Conservation (phyloP, 345 rosid genomes). For the Pistacia atlantica region DNA sequence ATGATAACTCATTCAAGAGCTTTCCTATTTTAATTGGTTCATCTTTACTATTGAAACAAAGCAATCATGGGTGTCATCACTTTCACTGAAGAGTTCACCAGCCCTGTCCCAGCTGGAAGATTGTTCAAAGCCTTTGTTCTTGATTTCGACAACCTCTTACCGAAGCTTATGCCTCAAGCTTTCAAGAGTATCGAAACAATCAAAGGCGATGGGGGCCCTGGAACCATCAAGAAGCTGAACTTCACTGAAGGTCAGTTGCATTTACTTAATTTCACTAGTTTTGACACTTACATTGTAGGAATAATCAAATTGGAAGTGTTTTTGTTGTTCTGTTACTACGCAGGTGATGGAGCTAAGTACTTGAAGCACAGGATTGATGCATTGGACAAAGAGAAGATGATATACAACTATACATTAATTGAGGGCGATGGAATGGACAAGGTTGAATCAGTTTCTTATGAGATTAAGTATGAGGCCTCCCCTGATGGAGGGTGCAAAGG, state of each 20-base stretch:
- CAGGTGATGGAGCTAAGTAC: conserved; percentile 22
- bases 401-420: conserved; percentile 22
- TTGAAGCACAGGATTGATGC: conserved; percentile 31
- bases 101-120: conserved; percentile 30
- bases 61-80: conserved; percentile 31
- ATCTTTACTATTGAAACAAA: not conserved
- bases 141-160: conserved; percentile 31
- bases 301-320: not conserved
- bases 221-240: conserved; percentile 33
- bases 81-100: conserved; percentile 22
- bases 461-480: conserved; percentile 31
- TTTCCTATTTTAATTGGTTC: not conserved
- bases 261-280: not conserved
- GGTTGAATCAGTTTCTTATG: conserved; percentile 33
- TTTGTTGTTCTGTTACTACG: not conserved
- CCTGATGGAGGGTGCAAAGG: conserved; percentile 27
- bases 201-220: conserved; percentile 48
- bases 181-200: conserved; percentile 29
- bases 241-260: conserved; percentile 27
- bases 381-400: conserved; percentile 24
- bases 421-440: conserved; percentile 35
- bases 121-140: conserved; percentile 38
- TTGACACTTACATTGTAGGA: not conserved
- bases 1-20: not conserved
- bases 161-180: conserved; percentile 38